Percentiles rank a stretch among this genome's conserved stretches.
phyloP scores from a whole-genome alignment of 2,329 filamentous ascomycete genomes.

The Lecanoromycetidae sp. region DNA sequence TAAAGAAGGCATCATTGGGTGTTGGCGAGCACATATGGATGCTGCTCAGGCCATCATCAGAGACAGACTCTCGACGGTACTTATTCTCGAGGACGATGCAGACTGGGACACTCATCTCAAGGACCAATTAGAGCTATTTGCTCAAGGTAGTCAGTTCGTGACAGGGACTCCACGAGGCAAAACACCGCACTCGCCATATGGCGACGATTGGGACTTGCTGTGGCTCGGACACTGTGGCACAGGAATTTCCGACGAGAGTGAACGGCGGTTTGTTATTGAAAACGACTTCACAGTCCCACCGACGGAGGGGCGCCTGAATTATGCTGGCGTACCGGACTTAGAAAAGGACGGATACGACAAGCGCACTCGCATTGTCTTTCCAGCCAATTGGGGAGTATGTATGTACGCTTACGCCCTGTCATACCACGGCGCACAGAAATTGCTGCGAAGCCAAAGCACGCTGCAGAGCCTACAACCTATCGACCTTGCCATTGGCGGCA shows the following conservation, averaged over 20 bases:
- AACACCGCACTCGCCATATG: conserved; percentile 20
- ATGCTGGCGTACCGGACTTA: conserved; percentile 6
- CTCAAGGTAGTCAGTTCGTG: conserved; percentile 17
- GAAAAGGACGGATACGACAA: conserved; percentile 12
- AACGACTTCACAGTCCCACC: conserved; percentile 21
- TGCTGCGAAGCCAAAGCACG: too few relatives aligned
- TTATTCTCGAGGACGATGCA: conserved; percentile 35
- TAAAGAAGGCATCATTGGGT: not conserved
- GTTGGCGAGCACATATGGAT: conserved; percentile 32
- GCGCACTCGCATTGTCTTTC: conserved; percentile 22
- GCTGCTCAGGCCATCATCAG: conserved; percentile 26
- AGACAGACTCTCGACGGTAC: conserved; percentile 28
- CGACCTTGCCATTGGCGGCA: too few relatives aligned
- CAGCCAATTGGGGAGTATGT: conserved; percentile 23
- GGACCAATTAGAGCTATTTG: conserved; percentile 23
- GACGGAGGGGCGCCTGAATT: conserved; percentile 15
- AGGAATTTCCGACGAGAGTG: conserved; percentile 4
- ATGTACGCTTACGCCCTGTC: conserved; percentile 27
- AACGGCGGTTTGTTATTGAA: conserved; percentile 18
- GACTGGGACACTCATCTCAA: conserved; percentile 33
- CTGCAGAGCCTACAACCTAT: too few relatives aligned
- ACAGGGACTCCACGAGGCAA: conserved; percentile 8
- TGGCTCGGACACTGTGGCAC: conserved; percentile 21
- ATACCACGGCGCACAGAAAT: conserved; percentile 33
- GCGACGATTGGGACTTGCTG: conserved; percentile 21